A percentile compares a stretch with the other conserved stretches of the same genome.
Conservation (phyloP, 2,329 filamentous ascomycete genomes). For the Byssothecium circinans region DNA sequence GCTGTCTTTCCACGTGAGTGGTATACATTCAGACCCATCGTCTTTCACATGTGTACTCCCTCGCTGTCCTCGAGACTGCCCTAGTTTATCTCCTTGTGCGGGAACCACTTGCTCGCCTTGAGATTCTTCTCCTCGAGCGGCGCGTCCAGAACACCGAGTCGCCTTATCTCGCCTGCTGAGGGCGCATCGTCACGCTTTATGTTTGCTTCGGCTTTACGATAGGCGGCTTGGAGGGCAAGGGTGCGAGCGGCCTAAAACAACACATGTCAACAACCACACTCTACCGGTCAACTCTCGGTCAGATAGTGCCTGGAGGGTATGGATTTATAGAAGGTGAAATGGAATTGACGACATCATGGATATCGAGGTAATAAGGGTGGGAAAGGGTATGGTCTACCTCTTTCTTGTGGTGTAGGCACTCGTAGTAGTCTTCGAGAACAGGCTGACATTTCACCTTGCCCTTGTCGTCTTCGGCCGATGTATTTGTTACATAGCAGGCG, state of each 20-base stretch:
- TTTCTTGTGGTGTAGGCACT: slow-evolving; percentile 98
- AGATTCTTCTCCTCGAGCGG: slow-evolving; percentile 74
- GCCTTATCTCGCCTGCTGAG: slow-evolving; percentile 83
- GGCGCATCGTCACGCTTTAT: slow-evolving; percentile 78
- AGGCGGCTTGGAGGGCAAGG: slow-evolving; percentile 77
- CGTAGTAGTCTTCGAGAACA: slow-evolving; percentile 93
- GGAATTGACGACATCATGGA: too few relatives aligned
- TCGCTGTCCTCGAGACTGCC: too few relatives aligned
- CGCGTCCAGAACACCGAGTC: slow-evolving; percentile 73
- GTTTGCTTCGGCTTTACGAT: slow-evolving; percentile 74
- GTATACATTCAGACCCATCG: neutral
- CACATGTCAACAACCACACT: too few relatives aligned
- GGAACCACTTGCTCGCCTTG: slow-evolving; percentile 48
- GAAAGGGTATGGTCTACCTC: slow-evolving; percentile 63
- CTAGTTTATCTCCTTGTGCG: slow-evolving; percentile 46
- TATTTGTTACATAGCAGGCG: slow-evolving; percentile 97
- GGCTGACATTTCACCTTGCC: slow-evolving; percentile 87
- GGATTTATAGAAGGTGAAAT: too few relatives aligned
- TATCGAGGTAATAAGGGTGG: slow-evolving; percentile 12
- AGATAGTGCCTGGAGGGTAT: neutral
- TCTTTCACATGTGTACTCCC: neutral
- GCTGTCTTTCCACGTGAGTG: neutral
- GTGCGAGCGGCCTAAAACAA: slow-evolving; percentile 70
- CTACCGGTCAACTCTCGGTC: too few relatives aligned
- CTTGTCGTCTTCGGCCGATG: slow-evolving; percentile 71